phyloP scores from a whole-genome alignment of 345 rosid species.

The Syzygium oleosum region DNA sequence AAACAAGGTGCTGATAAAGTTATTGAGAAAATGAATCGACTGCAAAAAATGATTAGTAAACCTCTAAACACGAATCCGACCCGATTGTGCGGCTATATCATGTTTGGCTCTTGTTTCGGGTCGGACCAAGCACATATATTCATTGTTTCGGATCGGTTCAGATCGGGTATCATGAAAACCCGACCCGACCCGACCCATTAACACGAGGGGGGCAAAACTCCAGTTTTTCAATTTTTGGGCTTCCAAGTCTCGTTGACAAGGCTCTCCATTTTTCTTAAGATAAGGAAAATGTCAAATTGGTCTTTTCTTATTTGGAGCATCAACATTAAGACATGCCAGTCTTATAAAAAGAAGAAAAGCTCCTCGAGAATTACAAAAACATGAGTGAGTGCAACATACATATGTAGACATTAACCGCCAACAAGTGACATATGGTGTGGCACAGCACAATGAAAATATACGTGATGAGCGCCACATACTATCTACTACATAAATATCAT shows the following conservation, averaged over 20 bases:
- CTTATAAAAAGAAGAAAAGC: not conserved
- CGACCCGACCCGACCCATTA: too few species aligned
- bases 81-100: too few species aligned
- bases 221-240: not conserved
- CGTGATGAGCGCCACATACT: not conserved
- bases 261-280: not conserved
- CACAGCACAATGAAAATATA: not conserved
- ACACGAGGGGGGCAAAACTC: not conserved
- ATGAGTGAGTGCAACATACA: not conserved
- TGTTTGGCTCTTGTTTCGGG: too few species aligned
- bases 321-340: not conserved
- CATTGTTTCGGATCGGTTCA: too few species aligned
- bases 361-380: not conserved
- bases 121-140: too few species aligned
- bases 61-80: too few species aligned
- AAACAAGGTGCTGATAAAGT: too few species aligned
- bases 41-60: too few species aligned
- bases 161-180: too few species aligned
- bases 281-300: not conserved
- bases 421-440: not conserved
- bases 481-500: not conserved
- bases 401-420: not conserved
- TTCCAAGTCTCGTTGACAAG: not conserved
- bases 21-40: too few species aligned
- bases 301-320: not conserved